Evolutionary conservation across 2,329 filamentous ascomycete species (phyloP).

Genomic region (Talaromyces sp.): DNA sequence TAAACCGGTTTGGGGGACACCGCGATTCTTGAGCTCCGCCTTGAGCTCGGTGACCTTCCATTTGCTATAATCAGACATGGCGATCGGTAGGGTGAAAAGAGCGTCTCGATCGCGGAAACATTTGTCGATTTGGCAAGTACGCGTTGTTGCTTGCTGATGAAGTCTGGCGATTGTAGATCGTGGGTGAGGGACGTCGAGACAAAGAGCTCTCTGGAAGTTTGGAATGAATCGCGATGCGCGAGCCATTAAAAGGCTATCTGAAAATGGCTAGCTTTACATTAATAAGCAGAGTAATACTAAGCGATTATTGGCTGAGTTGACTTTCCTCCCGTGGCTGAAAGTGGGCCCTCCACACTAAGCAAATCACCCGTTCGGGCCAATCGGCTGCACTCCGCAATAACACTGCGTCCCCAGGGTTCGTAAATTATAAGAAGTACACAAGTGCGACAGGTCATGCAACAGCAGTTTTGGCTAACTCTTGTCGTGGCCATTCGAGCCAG

Average conservation of each 20-base stretch:
- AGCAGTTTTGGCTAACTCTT: not conserved
- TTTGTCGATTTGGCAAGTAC: not conserved
- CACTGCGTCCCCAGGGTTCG: not conserved
- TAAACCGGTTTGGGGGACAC: conserved; percentile 66
- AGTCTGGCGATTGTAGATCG: not conserved
- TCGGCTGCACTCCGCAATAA: not conserved
- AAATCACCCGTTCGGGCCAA: not conserved
- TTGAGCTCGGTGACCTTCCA: conserved; percentile 74
- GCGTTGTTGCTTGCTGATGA: not conserved
- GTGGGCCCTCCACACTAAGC: not conserved
- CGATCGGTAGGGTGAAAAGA: not conserved
- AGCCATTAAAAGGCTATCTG: not conserved
- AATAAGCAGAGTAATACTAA: not conserved
- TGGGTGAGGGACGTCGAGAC: not conserved
- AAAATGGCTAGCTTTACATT: not conserved
- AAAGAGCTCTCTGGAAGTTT: not conserved
- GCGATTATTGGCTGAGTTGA: not conserved
- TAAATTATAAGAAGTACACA: not conserved
- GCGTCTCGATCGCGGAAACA: not conserved
- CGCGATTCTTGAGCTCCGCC: conserved; percentile 68
- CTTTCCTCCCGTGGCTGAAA: not conserved
- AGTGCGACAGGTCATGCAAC: not conserved
- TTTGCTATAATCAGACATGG: conserved; percentile 54
- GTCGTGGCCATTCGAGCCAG: conserved; percentile 12
- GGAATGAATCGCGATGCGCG: conserved; percentile 1